Evolutionary conservation across 768 basidiomycete species (phyloP), one percentile per base, ranked within the genome.

Genomic region (Cytidiella melzeri): DNA sequence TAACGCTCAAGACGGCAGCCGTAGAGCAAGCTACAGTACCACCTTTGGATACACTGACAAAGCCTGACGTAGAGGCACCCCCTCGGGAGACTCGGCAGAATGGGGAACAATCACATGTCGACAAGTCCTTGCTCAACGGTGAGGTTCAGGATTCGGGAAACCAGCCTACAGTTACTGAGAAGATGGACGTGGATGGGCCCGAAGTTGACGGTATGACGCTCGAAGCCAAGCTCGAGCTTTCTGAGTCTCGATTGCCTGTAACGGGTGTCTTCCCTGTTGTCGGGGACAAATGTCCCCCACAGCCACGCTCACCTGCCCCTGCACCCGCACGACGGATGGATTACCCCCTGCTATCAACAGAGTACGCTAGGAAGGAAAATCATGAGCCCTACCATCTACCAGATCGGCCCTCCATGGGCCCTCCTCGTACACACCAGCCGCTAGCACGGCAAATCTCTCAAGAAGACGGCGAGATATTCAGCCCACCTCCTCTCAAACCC

Each of bases 401-500:
- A 7, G 30, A 34, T 34, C 30, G 30, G 15, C 30, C 30, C 7
- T 34, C 30, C 30, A 34, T 34, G 30, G 30, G 30, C 7, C 30
- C 30, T 34, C 30, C 30, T 34, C 30, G 13, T 19, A 18, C 27
- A 6, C 40, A 43, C 12, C 42, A 53, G 3, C 15, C 46, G 4
- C 30, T 52, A 15, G 51, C 66, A 6, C 62, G 63, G n/a, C 62
- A 64, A 7, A 58, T 63, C 0, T 70, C 74, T 4, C 74, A 73
- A 23, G 78, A 80, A 58, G 78, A 80, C 37, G 77, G 77, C 3
- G 78, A 79, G 59, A 78, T 80, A 47, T 58, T 61, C 34, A 72
- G 59, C 37, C 61, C 65, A n/a, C 65, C 65, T 6, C 65, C 64
- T n/a, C 63, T 60, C 24, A 69, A 68, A 51, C 39, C 57, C 0